phyloP scores from a whole-genome alignment of 202 grass and related monocot species.

The Setaria viridis region DNA sequence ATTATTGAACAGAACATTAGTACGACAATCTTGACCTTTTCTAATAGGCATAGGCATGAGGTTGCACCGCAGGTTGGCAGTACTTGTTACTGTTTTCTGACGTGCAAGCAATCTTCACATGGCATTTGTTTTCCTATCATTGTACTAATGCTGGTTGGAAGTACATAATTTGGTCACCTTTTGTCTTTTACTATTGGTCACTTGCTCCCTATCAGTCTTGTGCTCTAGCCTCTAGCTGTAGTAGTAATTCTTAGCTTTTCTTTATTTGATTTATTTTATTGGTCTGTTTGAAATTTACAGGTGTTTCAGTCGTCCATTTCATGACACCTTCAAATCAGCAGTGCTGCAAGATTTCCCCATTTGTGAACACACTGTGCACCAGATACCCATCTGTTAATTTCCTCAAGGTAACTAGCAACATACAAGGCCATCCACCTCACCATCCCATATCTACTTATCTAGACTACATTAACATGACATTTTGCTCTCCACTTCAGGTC shows the following conservation, averaged over 20 bases:
- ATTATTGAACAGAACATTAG: slow-evolving; percentile 19
- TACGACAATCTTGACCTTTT: slow-evolving; percentile 45
- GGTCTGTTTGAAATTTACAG: slow-evolving; percentile 46
- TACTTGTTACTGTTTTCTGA: slow-evolving; percentile 53
- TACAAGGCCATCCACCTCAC: slow-evolving; percentile 28
- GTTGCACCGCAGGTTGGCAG: slow-evolving; percentile 33
- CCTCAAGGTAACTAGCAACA: slow-evolving; percentile 70
- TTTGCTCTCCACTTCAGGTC: slow-evolving; percentile 57
- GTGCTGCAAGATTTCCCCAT: slow-evolving; percentile 75
- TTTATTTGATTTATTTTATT: slow-evolving; percentile 33
- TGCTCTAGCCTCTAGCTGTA: background rate
- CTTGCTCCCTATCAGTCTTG: slow-evolving; percentile 35
- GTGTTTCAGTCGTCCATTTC: slow-evolving; percentile 91
- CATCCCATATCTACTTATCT: slow-evolving; percentile 27
- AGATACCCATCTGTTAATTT: slow-evolving; percentile 95
- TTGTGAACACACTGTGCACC: slow-evolving; percentile 69
- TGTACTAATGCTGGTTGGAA: slow-evolving; percentile 51
- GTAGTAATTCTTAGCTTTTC: slow-evolving; percentile 11
- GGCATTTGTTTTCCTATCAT: slow-evolving; percentile 44
- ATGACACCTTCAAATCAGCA: slow-evolving; percentile 77
- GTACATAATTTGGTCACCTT: slow-evolving; percentile 49
- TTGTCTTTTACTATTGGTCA: slow-evolving; percentile 45
- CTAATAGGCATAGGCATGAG: slow-evolving; percentile 44
- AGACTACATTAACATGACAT: slow-evolving; percentile 20
- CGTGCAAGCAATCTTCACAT: slow-evolving; percentile 45